phyloP scores from a whole-genome alignment of 441 rosid genomes.

The Metrosideros polymorpha region DNA sequence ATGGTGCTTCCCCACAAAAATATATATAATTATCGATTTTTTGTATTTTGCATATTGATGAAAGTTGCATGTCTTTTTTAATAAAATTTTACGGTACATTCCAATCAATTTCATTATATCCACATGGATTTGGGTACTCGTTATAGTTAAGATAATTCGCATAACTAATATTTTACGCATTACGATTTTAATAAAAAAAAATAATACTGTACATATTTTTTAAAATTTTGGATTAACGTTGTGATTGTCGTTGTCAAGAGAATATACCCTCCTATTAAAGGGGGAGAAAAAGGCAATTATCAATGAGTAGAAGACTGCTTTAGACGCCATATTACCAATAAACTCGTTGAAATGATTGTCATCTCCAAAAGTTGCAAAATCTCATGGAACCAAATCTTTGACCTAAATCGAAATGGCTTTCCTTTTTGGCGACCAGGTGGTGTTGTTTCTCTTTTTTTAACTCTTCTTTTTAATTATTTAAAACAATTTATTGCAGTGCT shows the following conservation, averaged over 20 bases:
- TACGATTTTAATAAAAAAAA: neutral
- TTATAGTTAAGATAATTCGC: neutral
- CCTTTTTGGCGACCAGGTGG: neutral
- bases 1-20: too few species aligned
- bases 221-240: too few species aligned
- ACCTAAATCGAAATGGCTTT: neutral
- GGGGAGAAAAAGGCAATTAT: neutral
- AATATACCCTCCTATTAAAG: neutral
- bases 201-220: too few species aligned
- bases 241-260: neutral
- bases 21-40: neutral
- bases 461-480: neutral
- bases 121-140: neutral
- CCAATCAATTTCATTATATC: neutral
- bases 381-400: neutral
- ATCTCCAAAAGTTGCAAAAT: neutral
- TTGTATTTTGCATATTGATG: too few species aligned
- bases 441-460: neutral
- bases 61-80: too few species aligned
- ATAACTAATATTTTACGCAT: neutral
- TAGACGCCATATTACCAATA: neutral
- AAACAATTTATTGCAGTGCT: neutral
- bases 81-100: neutral
- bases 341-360: neutral
- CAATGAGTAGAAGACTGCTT: neutral